A percentile compares a stretch with the other conserved stretches of the same genome.
phyloP scores from a whole-genome alignment of 2,329 filamentous ascomycete genomes.

The Talaromyces pinophilus region DNA sequence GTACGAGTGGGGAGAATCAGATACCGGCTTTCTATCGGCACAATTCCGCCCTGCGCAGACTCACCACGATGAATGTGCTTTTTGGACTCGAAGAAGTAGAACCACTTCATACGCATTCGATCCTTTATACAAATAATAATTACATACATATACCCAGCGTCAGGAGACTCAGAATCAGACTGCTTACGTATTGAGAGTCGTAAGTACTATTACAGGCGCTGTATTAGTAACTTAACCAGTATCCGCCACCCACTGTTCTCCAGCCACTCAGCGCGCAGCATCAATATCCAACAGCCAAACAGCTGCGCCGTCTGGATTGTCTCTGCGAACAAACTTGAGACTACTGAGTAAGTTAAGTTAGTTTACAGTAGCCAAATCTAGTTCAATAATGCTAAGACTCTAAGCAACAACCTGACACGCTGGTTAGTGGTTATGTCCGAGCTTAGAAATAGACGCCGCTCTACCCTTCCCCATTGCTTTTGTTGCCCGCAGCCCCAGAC shows the following conservation, averaged over 20 bases:
- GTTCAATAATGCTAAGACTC: neutral
- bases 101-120: no score
- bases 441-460: conserved; percentile 7
- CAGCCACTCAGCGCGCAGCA: neutral
- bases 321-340: neutral
- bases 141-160: neutral
- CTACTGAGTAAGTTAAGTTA: neutral
- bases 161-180: conserved; percentile 1
- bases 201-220: neutral
- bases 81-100: neutral
- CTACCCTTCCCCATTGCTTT: neutral
- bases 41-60: neutral
- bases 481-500: conserved; percentile 10
- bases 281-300: conserved; percentile 2
- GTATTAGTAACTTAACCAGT: neutral
- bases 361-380: neutral
- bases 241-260: neutral
- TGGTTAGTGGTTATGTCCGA: neutral
- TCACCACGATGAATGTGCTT: neutral
- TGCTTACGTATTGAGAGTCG: neutral
- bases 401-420: neutral
- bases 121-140: neutral
- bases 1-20: neutral
- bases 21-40: neutral
- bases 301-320: neutral